Evolutionary conservation across 352 stramenopile genomes (phyloP).

Genomic region (Phytophthora colocasiae): DNA sequence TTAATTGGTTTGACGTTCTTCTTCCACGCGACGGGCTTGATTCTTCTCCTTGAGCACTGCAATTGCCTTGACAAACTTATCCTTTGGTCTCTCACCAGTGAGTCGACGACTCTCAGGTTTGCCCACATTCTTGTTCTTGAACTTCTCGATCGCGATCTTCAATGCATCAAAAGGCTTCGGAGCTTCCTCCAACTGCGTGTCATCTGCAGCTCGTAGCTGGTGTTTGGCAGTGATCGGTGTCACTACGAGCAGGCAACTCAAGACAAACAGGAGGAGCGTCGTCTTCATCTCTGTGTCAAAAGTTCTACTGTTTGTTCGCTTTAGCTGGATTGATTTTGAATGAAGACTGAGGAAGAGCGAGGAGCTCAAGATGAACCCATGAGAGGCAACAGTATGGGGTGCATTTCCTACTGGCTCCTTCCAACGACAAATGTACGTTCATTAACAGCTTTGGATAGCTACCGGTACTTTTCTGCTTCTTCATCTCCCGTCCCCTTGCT

Average conservation of each 20-base stretch:
- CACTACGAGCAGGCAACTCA: conserved; percentile 21
- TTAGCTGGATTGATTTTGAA: neutral
- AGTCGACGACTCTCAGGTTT: conserved; percentile 5
- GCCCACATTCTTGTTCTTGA: neutral
- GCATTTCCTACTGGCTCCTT: conserved; percentile 12
- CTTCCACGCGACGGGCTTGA: conserved; percentile 13
- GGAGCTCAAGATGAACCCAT: conserved; percentile 1
- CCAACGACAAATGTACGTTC: neutral
- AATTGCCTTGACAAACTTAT: conserved; percentile 16
- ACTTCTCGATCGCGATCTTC: conserved; percentile 9
- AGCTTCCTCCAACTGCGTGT: neutral
- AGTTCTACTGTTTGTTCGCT: conserved; percentile 7
- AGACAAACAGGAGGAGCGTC: neutral
- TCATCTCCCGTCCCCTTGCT: neutral
- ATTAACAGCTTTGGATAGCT: neutral
- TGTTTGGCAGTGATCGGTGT: neutral
- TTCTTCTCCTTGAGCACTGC: conserved; percentile 6
- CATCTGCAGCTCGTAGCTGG: conserved; percentile 1
- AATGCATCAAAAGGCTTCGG: conserved; percentile 4
- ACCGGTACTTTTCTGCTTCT: neutral
- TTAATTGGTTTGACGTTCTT: conserved; percentile 10
- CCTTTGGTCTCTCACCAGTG: conserved; percentile 7
- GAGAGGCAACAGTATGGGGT: conserved; percentile 11
- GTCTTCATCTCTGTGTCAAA: conserved; percentile 20
- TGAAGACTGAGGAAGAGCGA: neutral